Conservation (phyloP, 805 yeast genomes). For the Saccharomyces mikatae region DNA sequence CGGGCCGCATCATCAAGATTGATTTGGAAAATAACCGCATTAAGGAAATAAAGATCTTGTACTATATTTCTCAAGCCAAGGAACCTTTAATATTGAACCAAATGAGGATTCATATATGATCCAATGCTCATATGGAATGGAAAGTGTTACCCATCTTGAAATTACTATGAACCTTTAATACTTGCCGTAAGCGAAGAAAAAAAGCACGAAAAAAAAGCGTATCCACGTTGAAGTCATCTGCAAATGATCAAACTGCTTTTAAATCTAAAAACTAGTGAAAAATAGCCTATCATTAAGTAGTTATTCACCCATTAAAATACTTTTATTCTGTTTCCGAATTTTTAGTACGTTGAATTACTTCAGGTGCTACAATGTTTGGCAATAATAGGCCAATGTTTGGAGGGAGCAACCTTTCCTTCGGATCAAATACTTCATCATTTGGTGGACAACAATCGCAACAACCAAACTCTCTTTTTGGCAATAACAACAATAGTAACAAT, state of each 20-base stretch:
- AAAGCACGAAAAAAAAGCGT: neutral
- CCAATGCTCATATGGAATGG: neutral
- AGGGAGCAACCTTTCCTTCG: slow-evolving; percentile 21
- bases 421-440: slow-evolving; percentile 16
- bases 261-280: neutral
- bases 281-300: neutral
- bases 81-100: neutral
- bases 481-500: slow-evolving; percentile 11
- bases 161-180: neutral
- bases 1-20: neutral
- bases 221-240: neutral
- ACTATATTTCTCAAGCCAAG: neutral
- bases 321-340: neutral
- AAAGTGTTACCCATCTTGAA: neutral
- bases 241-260: neutral
- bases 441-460: slow-evolving; percentile 16
- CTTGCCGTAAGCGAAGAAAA: neutral
- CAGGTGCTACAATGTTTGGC: slow-evolving; percentile 11
- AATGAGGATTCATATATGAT: neutral
- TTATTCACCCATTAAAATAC: neutral
- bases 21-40: neutral
- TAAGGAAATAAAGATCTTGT: neutral
- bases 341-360: neutral
- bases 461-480: slow-evolving; percentile 28
- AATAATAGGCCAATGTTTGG: slow-evolving; percentile 25